A percentile compares a stretch with the other conserved stretches of the same genome.
Evolutionary conservation across 345 rosid genomes (phyloP).

Genomic region (Boechera retrofracta): DNA sequence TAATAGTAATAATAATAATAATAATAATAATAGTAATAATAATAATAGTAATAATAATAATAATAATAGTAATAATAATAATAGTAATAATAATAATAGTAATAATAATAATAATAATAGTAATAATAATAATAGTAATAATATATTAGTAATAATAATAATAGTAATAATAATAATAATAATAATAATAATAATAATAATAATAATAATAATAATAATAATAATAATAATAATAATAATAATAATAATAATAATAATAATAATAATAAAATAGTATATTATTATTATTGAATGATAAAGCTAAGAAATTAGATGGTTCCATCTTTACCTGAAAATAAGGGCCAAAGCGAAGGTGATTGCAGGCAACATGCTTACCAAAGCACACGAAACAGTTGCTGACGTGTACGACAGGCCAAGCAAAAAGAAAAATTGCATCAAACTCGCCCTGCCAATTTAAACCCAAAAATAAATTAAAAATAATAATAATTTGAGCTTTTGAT

Average conservation of each 20-base stretch:
- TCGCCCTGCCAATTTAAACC: constrained; percentile 47
- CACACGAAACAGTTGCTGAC: constrained; percentile 64
- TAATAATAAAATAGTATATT: neutral
- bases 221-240: too few species aligned
- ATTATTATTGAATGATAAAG: neutral
- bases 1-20: too few species aligned
- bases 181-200: too few species aligned
- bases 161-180: too few species aligned
- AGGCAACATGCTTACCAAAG: constrained; percentile 64
- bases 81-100: too few species aligned
- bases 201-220: too few species aligned
- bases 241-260: neutral
- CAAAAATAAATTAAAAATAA: neutral
- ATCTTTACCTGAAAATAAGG: constrained; percentile 56
- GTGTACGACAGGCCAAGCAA: constrained; percentile 63
- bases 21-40: too few species aligned
- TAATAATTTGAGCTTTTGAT: neutral
- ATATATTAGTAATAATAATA: too few species aligned
- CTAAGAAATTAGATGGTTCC: constrained; percentile 29
- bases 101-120: too few species aligned
- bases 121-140: too few species aligned
- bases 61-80: too few species aligned
- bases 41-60: too few species aligned
- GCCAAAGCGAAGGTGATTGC: constrained; percentile 62
- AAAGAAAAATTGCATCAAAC: constrained; percentile 57